Evolutionary conservation across 352 stramenopile genomes (phyloP).

Genomic region (Globisporangium emineosum): DNA sequence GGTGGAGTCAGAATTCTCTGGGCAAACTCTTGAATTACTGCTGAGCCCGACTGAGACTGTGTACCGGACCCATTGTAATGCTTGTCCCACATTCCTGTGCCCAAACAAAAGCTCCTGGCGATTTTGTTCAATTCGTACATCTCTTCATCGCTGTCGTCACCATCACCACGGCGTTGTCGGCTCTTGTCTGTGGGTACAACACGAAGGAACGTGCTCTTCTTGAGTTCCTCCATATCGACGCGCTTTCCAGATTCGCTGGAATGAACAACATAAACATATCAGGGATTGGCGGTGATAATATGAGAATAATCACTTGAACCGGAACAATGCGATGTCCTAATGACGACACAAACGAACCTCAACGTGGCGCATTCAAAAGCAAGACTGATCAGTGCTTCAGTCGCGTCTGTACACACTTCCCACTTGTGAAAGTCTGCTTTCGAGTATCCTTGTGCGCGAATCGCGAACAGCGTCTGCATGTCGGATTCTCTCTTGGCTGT

Average conservation of each 20-base stretch:
- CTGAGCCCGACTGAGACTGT: background rate
- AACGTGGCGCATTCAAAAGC: constrained; percentile 20
- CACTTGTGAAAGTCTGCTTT: constrained; percentile 23
- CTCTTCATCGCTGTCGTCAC: constrained; percentile 18
- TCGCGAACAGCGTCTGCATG: constrained; percentile 25
- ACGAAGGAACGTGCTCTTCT: constrained; percentile 22
- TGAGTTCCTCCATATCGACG: constrained; percentile 24
- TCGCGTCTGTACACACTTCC: constrained; percentile 27
- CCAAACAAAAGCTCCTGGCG: constrained; percentile 23
- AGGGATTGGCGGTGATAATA: background rate
- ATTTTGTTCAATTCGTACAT: constrained; percentile 24
- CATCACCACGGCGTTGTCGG: background rate
- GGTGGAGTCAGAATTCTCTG: background rate
- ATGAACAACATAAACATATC: constrained; percentile 12
- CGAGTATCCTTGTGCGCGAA: constrained; percentile 26
- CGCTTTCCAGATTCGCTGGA: constrained; percentile 8
- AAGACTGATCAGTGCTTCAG: constrained; percentile 31
- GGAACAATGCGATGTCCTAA: background rate
- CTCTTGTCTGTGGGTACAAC: background rate
- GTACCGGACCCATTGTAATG: background rate
- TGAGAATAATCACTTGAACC: background rate
- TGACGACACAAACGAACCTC: constrained; percentile 19
- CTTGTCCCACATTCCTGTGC: constrained; percentile 24
- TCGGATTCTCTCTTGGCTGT: constrained; percentile 33
- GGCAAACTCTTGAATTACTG: constrained; percentile 6